These are phyloP conservation scores for Jacaranda copaia DNA, from an alignment of 257 asterid species.

Conservation along the genomic window DNA sequence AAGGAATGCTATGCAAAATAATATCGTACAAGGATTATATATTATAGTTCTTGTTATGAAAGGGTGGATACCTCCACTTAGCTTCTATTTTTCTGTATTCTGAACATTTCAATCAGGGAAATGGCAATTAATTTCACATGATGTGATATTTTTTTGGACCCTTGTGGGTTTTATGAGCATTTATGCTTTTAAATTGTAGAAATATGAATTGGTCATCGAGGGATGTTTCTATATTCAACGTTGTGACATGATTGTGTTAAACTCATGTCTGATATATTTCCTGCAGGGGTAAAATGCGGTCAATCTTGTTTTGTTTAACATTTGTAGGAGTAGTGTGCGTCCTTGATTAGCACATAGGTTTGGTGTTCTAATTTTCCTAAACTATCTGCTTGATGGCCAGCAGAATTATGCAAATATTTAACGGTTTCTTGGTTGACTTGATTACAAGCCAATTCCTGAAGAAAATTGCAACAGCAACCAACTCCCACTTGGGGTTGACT, in stretches of 20 bases:
- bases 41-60: background rate
- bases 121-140: conserved; percentile 15
- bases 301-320: conserved; percentile 8
- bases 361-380: background rate
- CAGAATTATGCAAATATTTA: background rate
- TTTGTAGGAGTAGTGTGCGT: conserved; percentile 14
- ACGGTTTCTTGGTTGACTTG: conserved; percentile 22
- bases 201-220: background rate
- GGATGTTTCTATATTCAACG: background rate
- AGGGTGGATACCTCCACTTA: too few species aligned
- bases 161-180: background rate
- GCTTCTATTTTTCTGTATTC: background rate
- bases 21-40: background rate
- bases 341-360: conserved; percentile 31
- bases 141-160: background rate
- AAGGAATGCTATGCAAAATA: background rate
- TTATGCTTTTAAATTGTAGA: background rate
- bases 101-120: background rate
- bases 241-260: background rate
- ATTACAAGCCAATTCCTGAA: background rate
- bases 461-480: background rate
- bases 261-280: background rate
- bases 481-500: background rate
- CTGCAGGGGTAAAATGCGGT: background rate
- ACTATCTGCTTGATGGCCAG: background rate